A percentile compares a stretch with the other conserved stretches of the same genome.
These are phyloP conservation scores for Leucosporidium creatinivorum DNA, from an alignment of 768 basidiomycete species.

Conservation along the genomic window DNA sequence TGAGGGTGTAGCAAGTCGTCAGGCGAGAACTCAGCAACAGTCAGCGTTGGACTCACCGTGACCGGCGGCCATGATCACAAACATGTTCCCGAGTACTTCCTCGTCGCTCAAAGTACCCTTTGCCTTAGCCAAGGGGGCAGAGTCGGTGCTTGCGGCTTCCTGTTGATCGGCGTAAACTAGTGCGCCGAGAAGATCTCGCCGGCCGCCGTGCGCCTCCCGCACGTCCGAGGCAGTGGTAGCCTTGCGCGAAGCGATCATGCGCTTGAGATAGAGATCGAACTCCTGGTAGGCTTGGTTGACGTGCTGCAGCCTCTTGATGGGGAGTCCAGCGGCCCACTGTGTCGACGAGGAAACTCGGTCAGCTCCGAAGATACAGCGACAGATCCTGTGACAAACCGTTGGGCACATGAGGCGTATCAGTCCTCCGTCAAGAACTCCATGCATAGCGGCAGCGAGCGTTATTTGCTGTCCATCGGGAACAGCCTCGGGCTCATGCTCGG, in stretches of 20 bases:
- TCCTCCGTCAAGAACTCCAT: not conserved
- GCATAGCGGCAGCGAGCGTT: not conserved
- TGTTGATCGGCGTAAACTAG: not conserved
- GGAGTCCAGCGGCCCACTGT: not conserved
- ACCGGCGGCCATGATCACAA: not conserved
- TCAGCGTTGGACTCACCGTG: not conserved
- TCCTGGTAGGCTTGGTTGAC: not conserved
- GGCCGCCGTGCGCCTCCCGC: not conserved
- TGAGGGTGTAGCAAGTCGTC: not conserved
- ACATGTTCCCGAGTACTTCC: slow-evolving; percentile 6
- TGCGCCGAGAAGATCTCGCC: not conserved
- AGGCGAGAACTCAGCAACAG: slow-evolving; percentile 3
- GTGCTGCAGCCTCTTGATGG: not conserved
- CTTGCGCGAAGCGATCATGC: not conserved
- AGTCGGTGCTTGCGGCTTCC: not conserved
- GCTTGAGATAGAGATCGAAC: not conserved
- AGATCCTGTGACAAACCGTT: not conserved
- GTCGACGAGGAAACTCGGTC: not conserved
- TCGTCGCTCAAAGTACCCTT: slow-evolving; percentile 1
- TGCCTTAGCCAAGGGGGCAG: not conserved
- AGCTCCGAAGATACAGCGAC: not conserved
- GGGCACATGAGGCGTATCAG: not conserved
- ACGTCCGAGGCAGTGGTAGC: not conserved
- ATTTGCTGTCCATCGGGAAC: not conserved
- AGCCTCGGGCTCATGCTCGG: not conserved